These are phyloP conservation scores for Clathrospora elynae DNA, from an alignment of 2,329 filamentous ascomycete genomes.

Conservation along the genomic window DNA sequence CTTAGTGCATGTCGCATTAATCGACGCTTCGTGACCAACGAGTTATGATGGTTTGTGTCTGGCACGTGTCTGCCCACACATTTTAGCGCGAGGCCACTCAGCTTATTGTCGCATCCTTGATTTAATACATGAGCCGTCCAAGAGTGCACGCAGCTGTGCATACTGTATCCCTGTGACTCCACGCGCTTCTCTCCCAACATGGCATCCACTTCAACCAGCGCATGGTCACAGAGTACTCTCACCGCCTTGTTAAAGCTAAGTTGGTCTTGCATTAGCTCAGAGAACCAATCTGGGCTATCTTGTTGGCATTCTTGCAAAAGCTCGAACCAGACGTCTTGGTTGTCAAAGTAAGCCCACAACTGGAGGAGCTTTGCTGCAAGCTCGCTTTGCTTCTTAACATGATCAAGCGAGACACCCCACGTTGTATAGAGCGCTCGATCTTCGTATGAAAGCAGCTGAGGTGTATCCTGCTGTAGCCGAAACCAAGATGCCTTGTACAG, in stretches of 20 bases:
- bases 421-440: conserved; percentile 27
- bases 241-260: conserved; percentile 36
- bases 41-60: conserved; percentile 13
- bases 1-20: conserved; percentile 20
- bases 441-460: conserved; percentile 20
- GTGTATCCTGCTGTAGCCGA: conserved; percentile 24
- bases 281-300: conserved; percentile 27
- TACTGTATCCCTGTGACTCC: conserved; percentile 35
- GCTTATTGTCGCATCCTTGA: conserved; percentile 15
- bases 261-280: conserved; percentile 29
- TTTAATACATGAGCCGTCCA: conserved; percentile 41
- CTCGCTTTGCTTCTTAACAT: conserved; percentile 8
- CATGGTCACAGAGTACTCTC: conserved; percentile 37
- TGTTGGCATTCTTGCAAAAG: conserved; percentile 38
- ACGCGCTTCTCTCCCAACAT: conserved; percentile 1
- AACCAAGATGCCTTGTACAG: conserved; percentile 42
- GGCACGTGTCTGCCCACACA: conserved; percentile 24
- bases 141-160: conserved; percentile 46
- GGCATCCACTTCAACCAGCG: conserved; percentile 34
- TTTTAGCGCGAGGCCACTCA: conserved; percentile 19
- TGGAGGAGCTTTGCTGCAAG: conserved; percentile 10
- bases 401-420: conserved; percentile 13
- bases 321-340: conserved; percentile 54
- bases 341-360: conserved; percentile 25
- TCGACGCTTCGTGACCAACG: conserved; percentile 23